Evolutionary conservation across 768 basidiomycete species (phyloP).

Genomic region (Kwoniella sp.): DNA sequence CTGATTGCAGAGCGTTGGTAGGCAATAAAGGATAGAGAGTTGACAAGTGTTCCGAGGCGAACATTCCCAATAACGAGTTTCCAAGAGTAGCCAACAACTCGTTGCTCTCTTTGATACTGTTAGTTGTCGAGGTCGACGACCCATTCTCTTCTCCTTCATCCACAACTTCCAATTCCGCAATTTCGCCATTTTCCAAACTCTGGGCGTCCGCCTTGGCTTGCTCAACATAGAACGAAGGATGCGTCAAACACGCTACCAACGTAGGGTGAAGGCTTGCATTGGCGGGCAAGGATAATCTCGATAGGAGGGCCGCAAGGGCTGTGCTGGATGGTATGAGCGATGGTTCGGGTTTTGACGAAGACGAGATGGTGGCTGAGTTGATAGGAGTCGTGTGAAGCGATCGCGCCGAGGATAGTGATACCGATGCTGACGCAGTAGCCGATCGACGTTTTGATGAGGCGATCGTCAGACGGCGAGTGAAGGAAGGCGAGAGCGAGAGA

Average conservation of each 20-base stretch:
- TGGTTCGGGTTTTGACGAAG: constrained; percentile 6
- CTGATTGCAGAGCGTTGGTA: constrained; percentile 85
- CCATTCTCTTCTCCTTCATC: background rate
- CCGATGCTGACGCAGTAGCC: background rate
- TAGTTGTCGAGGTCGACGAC: background rate
- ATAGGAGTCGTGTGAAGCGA: constrained; percentile 10
- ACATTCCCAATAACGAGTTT: constrained; percentile 85
- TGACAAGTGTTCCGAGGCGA: constrained; percentile 80
- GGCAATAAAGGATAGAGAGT: constrained; percentile 85
- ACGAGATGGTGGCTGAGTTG: background rate
- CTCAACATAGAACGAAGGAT: constrained; percentile 40
- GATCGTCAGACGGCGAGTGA: constrained; percentile 27
- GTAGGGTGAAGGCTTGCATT: constrained; percentile 32
- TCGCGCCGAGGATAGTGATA: background rate
- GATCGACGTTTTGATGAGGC: constrained; percentile 17
- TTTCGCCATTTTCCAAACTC: background rate
- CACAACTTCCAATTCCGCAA: constrained; percentile 6
- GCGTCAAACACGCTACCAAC: constrained; percentile 47
- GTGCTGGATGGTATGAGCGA: constrained; percentile 31
- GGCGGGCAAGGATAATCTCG: constrained; percentile 43
- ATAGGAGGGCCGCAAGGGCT: constrained; percentile 48
- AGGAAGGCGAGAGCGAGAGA: constrained; percentile 21
- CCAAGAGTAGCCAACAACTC: constrained; percentile 73
- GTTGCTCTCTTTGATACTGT: constrained; percentile 61
- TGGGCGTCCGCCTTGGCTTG: background rate